Percentiles rank a stretch among this genome's conserved stretches.
Conservation (phyloP, 2,329 filamentous ascomycete genomes). For the Aciculosporium take region DNA sequence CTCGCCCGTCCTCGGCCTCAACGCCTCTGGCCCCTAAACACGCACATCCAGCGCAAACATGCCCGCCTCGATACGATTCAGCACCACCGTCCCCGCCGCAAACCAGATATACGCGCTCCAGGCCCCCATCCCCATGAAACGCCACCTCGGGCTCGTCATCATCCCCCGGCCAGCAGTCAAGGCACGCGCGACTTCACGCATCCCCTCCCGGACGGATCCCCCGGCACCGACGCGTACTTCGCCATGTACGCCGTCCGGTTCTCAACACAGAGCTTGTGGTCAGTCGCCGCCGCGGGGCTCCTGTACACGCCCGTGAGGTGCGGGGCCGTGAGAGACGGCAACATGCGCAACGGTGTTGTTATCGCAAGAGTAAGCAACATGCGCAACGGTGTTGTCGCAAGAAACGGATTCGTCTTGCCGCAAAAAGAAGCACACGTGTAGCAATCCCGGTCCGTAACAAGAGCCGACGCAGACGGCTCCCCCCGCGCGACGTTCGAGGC, state of each 20-base stretch:
- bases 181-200: slow-evolving; percentile 29
- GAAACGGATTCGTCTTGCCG: too few species aligned
- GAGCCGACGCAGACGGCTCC: too few species aligned
- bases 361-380: neutral
- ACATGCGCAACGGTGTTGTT: too few species aligned
- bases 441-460: too few species aligned
- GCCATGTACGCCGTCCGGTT: slow-evolving; percentile 28
- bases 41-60: slow-evolving; percentile 26
- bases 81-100: slow-evolving; percentile 26
- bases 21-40: neutral
- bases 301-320: slow-evolving; percentile 26
- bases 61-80: slow-evolving; percentile 34
- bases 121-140: slow-evolving; percentile 28
- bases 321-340: slow-evolving; percentile 20
- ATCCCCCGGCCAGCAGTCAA: slow-evolving; percentile 34
- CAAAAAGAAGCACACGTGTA: too few species aligned
- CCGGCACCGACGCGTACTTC: slow-evolving; percentile 27
- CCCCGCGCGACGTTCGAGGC: too few species aligned
- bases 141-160: slow-evolving; percentile 18
- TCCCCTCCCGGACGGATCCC: slow-evolving; percentile 24
- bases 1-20: too few species aligned
- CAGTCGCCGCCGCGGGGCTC: slow-evolving; percentile 22
- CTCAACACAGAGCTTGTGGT: slow-evolving; percentile 32
- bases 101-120: slow-evolving; percentile 33
- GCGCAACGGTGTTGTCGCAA: too few species aligned